Evolutionary conservation across 83 land plant species (phyloP).

Genomic region (Picea abies): DNA sequence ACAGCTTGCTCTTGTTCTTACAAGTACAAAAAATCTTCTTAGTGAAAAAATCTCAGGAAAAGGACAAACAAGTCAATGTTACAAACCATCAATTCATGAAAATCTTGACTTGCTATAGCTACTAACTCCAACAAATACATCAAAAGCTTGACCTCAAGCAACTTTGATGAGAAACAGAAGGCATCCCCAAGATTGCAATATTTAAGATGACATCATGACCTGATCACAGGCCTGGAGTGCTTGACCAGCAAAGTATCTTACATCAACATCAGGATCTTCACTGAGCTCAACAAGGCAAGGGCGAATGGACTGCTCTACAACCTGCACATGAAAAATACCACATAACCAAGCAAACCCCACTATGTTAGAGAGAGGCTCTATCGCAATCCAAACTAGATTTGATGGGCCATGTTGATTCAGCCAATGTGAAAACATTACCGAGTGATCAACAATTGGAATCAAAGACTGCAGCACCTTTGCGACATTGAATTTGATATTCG

Average conservation of each 20-base stretch:
- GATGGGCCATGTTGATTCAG: background rate
- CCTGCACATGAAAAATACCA: constrained; percentile 44
- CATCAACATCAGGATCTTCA: constrained; percentile 97
- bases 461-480: constrained; percentile 95
- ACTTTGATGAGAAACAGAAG: background rate
- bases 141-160: background rate
- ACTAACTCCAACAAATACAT: background rate
- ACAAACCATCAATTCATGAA: constrained; percentile 3
- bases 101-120: background rate
- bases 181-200: background rate
- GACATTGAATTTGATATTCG: constrained; percentile 95
- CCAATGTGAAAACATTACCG: constrained; percentile 36
- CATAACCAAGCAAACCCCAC: background rate
- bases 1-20: too few relatives aligned
- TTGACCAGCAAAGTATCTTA: constrained; percentile 80
- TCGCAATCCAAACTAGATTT: background rate
- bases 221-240: constrained; percentile 84
- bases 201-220: constrained; percentile 61
- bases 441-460: constrained; percentile 78
- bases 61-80: background rate
- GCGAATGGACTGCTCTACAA: constrained; percentile 77
- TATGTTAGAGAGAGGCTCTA: background rate
- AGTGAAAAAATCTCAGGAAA: too few relatives aligned
- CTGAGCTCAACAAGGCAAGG: constrained; percentile 81
- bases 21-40: too few relatives aligned